Base-by-base conservation (phyloP, 1,284 basidiomycete genomes). In the Ceratobasidium papillatum region DNA sequence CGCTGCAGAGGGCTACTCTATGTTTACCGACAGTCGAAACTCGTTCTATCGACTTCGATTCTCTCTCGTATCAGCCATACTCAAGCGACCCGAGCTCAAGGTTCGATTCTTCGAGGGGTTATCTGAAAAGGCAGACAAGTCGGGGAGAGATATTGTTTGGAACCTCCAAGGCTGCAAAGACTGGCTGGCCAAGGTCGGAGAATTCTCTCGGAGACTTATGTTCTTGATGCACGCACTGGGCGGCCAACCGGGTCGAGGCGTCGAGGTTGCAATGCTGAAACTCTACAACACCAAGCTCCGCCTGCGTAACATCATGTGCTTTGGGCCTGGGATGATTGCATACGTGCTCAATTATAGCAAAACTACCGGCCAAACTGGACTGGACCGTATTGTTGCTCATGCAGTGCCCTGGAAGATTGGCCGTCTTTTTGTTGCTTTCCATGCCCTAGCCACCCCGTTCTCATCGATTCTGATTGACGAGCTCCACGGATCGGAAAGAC, bases 351-450 rank as follows among this genome's bases (percentile, higher is more conserved):
- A 30, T 3, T 71, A 71, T 25, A 59, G 19, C 66, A 71, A 71
- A n/a, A 58, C 41, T 7, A 59, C 52, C 19, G 8, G 52, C 30
- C 19, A 43, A 3, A 71, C 66, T 11, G 66, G 66, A 1, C 8
- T 25, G 1, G 66, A 71, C 36, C 36, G 52, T 4, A 7, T 45
- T 5, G 52, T 58, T 27, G 66, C 66, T 2, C 66, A 71, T 30
- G 19, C 25, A 5, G 22, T 71, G 5, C 66, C 66, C 3, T 71
- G 66, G 66, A 27, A 41, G 8, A n/a, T 71, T 17, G 41, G n/a
- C 25, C 38, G 41, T 1, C 4, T 71, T 1, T 47, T 71, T 19
- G 7, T 71, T 14, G 25, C 32, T 25, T 12, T 71, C 2, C 36
- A 32, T 27, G 25, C 7, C 5, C 54, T 71, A 19, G 66, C n/a